Evolutionary conservation across 768 basidiomycete species (phyloP).

Genomic region (Agrocybe praecox): DNA sequence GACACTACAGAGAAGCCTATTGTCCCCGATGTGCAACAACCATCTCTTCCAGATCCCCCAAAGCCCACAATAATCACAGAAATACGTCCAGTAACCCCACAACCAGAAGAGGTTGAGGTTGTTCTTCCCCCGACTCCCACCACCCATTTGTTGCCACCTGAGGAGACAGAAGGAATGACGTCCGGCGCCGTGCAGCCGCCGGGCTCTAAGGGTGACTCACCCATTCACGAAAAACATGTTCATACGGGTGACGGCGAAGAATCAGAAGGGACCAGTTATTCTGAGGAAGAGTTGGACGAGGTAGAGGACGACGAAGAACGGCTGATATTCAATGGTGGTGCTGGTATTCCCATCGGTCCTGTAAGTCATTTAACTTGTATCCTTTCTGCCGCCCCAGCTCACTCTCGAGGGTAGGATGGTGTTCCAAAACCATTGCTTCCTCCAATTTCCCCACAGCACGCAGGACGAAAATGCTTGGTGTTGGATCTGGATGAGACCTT

Average conservation of each 20-base stretch:
- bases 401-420: constrained; percentile 66
- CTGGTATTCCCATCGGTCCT: constrained; percentile 92
- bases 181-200: constrained; percentile 93
- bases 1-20: constrained; percentile 16
- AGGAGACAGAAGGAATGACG: constrained; percentile 86
- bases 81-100: constrained; percentile 20
- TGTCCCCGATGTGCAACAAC: constrained; percentile 5
- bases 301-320: constrained; percentile 91
- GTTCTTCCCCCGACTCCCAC: constrained; percentile 38
- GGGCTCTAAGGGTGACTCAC: constrained; percentile 66
- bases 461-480: constrained; percentile 92
- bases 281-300: constrained; percentile 69
- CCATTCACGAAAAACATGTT: constrained; percentile 31
- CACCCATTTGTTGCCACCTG: constrained; percentile 45
- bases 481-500: constrained; percentile 97
- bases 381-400: constrained; percentile 1
- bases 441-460: constrained; percentile 76
- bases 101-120: constrained; percentile 30
- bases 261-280: constrained; percentile 61
- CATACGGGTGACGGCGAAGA: constrained; percentile 58
- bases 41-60: constrained; percentile 15
- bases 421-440: constrained; percentile 86
- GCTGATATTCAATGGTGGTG: constrained; percentile 88
- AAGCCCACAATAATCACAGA: constrained; percentile 18
- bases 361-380: constrained; percentile 49